phyloP scores from a whole-genome alignment of 768 basidiomycete genomes.

The Hygrophoropsis aurantiaca region DNA sequence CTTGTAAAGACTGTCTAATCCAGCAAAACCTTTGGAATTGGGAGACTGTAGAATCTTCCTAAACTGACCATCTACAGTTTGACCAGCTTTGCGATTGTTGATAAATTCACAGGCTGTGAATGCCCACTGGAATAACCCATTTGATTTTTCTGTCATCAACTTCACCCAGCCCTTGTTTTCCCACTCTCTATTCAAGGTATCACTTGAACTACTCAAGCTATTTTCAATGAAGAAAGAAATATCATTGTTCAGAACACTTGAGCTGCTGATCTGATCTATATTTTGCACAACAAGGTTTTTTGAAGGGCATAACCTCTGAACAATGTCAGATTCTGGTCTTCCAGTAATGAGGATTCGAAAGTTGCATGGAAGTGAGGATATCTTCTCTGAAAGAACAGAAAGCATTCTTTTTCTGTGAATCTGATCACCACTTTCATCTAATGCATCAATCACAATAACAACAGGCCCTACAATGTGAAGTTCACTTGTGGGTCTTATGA shows the following conservation, averaged over 20 bases:
- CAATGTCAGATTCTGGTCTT: conserved; percentile 28
- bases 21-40: no score
- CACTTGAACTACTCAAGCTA: background rate
- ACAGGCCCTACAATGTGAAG: conserved; percentile 5
- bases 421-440: conserved; percentile 16
- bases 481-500: background rate
- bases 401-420: conserved; percentile 9
- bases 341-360: conserved; percentile 37
- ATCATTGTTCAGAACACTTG: conserved; percentile 1
- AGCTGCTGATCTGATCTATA: conserved; percentile 6
- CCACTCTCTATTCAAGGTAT: conserved; percentile 15
- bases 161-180: conserved; percentile 20
- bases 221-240: conserved; percentile 7
- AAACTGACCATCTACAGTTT: conserved; percentile 11
- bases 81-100: conserved; percentile 13
- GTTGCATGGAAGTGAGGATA: conserved; percentile 39
- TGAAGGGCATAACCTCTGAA: conserved; percentile 2
- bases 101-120: conserved; percentile 28
- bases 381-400: conserved; percentile 34
- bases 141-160: conserved; percentile 20
- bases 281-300: conserved; percentile 1
- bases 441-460: conserved; percentile 24
- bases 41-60: background rate
- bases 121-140: conserved; percentile 35
- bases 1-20: no score